Base-by-base conservation (phyloP, 495 filamentous ascomycete genomes). In the Ramalina intermedia region DNA sequence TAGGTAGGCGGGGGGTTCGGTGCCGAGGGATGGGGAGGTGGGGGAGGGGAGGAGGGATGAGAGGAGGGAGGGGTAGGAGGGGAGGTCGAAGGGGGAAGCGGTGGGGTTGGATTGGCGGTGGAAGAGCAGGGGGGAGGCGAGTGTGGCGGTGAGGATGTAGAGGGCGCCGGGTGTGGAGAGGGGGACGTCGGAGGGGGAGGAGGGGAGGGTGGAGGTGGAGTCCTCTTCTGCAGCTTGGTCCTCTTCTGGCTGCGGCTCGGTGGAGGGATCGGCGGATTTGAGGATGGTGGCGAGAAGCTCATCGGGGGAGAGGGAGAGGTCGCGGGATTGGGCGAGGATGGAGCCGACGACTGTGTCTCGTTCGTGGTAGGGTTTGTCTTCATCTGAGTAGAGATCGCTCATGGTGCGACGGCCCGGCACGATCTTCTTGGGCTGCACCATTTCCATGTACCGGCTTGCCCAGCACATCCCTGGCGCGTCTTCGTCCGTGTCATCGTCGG, bases 371-470 rank as follows among this genome's bases (percentile, higher is more conserved):
- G 70, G 60, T 57, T 82, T 72, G 21, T 44, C 41, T n/a, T 78
- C 74, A 35, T 75, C 69, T 9, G 71, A 65, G 57, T 82, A 93
- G 13, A 71, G 65, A 33, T 81, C 72, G 16, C 71, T 73, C 36
- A 74, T 66, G 12, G 84, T 84, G 36, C 60, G 59, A 53, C 69
- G 71, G 8, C 72, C 69, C 6, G 75, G 71, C 0, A 86, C 63
- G 0, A 70, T 60, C 55, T 67, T 76, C 37, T 76, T 65, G 0
- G 87, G 84, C 46, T 81, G 66, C 46, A 80, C 68, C 41, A 79
- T 76, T 61, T 94, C 86, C 49, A 81, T 75, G 57, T 90, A 66
- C 48, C 87, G 69, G n/a, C 78, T 74, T 16, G 85, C 74, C 86
- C 79, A 84, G 7, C 75, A 75, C 74, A 95, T 58, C 57, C 85